phyloP scores from a whole-genome alignment of 176 grass and related monocot genomes.

The Themeda triandra region DNA sequence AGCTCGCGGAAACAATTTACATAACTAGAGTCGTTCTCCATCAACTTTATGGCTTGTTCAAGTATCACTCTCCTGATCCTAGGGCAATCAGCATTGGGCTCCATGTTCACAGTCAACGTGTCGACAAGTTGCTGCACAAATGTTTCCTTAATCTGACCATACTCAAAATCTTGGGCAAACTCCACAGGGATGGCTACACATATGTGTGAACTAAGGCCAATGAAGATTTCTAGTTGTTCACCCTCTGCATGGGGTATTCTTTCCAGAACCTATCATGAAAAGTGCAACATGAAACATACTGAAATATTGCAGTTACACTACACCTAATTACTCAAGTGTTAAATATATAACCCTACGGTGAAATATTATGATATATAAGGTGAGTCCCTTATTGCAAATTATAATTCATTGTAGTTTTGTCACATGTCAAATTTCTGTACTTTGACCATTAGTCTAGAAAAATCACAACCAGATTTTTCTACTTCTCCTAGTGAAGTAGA shows the following conservation, averaged over 20 bases:
- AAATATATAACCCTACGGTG: too few relatives aligned
- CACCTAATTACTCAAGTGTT: too few relatives aligned
- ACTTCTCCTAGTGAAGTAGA: too few relatives aligned
- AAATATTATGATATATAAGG: too few relatives aligned
- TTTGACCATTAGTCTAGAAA: too few relatives aligned
- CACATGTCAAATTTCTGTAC: too few relatives aligned
- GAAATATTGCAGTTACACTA: too few relatives aligned
- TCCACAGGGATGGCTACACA: background rate
- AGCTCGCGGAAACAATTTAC: too few relatives aligned
- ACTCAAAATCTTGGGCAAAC: background rate
- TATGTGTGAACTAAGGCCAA: background rate
- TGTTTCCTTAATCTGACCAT: background rate
- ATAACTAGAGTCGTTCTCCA: background rate
- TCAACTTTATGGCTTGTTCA: background rate
- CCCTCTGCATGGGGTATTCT: background rate
- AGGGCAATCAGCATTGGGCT: background rate
- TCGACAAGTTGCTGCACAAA: background rate
- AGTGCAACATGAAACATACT: background rate
- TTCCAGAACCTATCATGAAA: background rate
- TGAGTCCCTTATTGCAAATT: too few relatives aligned
- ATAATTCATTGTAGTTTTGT: too few relatives aligned
- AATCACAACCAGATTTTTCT: too few relatives aligned
- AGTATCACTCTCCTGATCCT: too few relatives aligned
- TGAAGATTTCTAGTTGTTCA: background rate
- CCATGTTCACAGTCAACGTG: background rate